These are phyloP conservation scores for Penstemon davidsonii DNA, from an alignment of 257 asterid species.

Conservation along the genomic window DNA sequence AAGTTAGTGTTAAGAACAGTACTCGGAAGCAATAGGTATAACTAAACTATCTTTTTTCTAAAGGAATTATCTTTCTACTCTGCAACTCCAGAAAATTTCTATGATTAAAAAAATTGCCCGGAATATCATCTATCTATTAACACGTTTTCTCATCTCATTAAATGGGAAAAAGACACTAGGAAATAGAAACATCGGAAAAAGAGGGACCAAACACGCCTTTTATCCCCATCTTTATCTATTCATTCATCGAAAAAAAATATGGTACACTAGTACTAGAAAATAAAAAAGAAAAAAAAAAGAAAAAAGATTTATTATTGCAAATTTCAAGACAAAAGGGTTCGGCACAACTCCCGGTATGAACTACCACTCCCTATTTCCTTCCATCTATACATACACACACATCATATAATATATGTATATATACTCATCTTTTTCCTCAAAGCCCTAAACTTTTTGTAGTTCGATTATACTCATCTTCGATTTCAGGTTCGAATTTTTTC, in stretches of 20 bases:
- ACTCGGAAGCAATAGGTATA: conserved; percentile 21
- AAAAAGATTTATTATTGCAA: conserved; percentile 32
- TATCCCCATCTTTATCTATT: conserved; percentile 30
- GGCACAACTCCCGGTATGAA: conserved; percentile 57
- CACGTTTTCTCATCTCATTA: too few relatives aligned
- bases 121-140: too few relatives aligned
- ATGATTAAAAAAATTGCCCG: background rate
- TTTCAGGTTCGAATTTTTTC: background rate
- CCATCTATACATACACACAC: too few relatives aligned
- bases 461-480: background rate
- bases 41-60: conserved; percentile 27
- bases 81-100: background rate
- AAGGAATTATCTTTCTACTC: conserved; percentile 29
- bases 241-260: conserved; percentile 9
- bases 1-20: conserved; percentile 12
- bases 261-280: background rate
- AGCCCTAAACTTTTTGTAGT: background rate
- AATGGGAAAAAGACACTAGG: too few relatives aligned
- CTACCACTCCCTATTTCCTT: background rate
- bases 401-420: too few relatives aligned
- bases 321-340: conserved; percentile 43
- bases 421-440: background rate
- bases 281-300: conserved; percentile 3
- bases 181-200: conserved; percentile 19
- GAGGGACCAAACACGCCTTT: conserved; percentile 55